A percentile compares a stretch with the other conserved stretches of the same genome.
These are phyloP conservation scores for Lachancea waltii DNA, from an alignment of 805 yeast species.

Conservation along the genomic window DNA sequence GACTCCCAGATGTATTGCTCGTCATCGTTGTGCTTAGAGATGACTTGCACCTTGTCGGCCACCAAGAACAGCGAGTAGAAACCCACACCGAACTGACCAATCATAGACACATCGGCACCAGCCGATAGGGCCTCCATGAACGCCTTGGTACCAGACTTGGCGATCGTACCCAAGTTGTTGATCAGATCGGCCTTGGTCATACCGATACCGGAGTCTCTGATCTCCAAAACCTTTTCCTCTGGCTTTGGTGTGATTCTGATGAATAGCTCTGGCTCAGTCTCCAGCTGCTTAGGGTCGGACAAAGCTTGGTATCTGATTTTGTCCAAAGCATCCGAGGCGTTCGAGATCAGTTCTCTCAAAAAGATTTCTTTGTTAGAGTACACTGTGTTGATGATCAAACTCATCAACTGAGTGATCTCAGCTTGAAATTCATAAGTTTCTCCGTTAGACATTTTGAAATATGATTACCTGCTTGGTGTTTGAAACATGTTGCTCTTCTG, in stretches of 20 bases:
- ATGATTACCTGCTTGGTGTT: neutral
- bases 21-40: conserved; percentile 97
- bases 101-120: conserved; percentile 99
- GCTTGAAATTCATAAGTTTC: conserved; percentile 98
- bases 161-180: conserved; percentile 99
- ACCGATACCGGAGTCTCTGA: conserved; percentile 99
- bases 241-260: conserved; percentile 96
- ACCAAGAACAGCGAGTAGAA: conserved; percentile 98
- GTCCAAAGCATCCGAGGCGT: conserved; percentile 98
- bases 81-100: conserved; percentile 99
- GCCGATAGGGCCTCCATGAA: conserved; percentile 99
- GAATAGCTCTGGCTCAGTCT: conserved; percentile 91
- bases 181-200: conserved; percentile 99
- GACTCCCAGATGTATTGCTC: conserved; percentile 99
- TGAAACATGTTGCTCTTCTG: neutral
- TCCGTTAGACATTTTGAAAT: conserved; percentile 40
- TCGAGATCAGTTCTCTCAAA: conserved; percentile 97
- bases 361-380: conserved; percentile 99
- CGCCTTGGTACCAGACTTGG: conserved; percentile 99
- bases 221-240: conserved; percentile 88
- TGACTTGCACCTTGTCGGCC: conserved; percentile 97
- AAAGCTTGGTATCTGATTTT: conserved; percentile 96
- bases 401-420: conserved; percentile 99
- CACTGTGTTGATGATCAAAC: conserved; percentile 98
- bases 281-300: conserved; percentile 85